Percentiles rank a stretch among this genome's conserved stretches.
These are phyloP conservation scores for Bocquillonia castaneifolia DNA, from an alignment of 441 rosid species.

Conservation along the genomic window DNA sequence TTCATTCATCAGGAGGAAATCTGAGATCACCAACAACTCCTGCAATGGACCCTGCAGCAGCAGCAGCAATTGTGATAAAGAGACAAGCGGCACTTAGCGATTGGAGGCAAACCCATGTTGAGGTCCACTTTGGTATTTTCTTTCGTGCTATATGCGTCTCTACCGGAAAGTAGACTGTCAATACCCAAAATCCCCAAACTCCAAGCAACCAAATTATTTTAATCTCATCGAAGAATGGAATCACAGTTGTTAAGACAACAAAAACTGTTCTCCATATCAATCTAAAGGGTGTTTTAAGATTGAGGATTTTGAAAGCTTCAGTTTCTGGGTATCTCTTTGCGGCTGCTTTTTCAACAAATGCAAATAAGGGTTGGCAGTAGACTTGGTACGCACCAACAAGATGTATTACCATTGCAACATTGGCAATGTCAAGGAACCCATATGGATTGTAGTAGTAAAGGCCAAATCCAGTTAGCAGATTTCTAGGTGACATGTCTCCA, in stretches of 20 bases:
- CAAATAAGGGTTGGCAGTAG: constrained; percentile 71
- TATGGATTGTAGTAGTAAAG: constrained; percentile 73
- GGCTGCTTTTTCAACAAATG: constrained; percentile 58
- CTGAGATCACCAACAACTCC: constrained; percentile 52
- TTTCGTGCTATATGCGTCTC: constrained; percentile 73
- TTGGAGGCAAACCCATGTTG: constrained; percentile 66
- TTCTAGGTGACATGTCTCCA: constrained; percentile 70
- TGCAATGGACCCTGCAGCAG: constrained; percentile 75
- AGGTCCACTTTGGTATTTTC: constrained; percentile 67
- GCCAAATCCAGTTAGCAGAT: constrained; percentile 75
- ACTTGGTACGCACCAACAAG: constrained; percentile 88
- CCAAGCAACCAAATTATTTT: constrained; percentile 76
- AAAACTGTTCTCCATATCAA: constrained; percentile 67
- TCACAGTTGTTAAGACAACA: constrained; percentile 56
- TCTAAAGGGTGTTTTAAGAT: constrained; percentile 63
- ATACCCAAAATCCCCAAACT: constrained; percentile 82
- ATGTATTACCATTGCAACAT: constrained; percentile 70
- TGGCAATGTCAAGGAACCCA: constrained; percentile 92
- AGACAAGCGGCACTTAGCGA: constrained; percentile 59
- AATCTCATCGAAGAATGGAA: constrained; percentile 77
- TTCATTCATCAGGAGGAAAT: constrained; percentile 30
- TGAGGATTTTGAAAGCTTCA: constrained; percentile 45
- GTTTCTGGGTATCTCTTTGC: constrained; percentile 41
- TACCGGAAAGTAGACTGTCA: constrained; percentile 78
- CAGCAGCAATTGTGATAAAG: constrained; percentile 57